Percentiles rank a stretch among this genome's conserved stretches.
Evolutionary conservation across 352 stramenopile genomes (phyloP).

Genomic region (Albugo laibachii): DNA sequence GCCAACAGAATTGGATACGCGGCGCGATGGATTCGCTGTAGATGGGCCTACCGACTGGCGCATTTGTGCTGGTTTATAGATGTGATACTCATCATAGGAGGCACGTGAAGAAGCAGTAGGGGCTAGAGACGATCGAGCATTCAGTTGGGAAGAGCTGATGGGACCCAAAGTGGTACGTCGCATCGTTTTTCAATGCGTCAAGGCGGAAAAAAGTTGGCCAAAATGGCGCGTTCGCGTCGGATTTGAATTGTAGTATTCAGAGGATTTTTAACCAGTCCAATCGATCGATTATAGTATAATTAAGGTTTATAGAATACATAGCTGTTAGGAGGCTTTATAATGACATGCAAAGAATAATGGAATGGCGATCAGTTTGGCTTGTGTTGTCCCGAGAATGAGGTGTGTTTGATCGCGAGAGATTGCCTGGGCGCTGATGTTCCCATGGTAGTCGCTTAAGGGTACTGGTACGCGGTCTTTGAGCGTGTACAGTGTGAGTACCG

Average conservation of each 20-base stretch:
- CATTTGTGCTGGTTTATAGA: constrained; percentile 15
- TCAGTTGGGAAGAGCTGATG: constrained; percentile 72
- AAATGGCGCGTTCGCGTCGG: too few relatives aligned
- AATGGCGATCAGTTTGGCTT: too few relatives aligned
- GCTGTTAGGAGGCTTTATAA: too few relatives aligned
- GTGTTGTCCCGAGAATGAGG: constrained; percentile 18
- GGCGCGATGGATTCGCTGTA: constrained; percentile 14
- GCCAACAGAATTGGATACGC: constrained; percentile 21
- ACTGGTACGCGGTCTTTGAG: constrained; percentile 26
- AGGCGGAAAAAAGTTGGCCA: too few relatives aligned
- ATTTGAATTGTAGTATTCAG: too few relatives aligned
- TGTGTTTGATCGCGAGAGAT: constrained; percentile 60
- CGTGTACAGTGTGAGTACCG: constrained; percentile 21
- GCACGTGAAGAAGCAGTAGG: constrained; percentile 21
- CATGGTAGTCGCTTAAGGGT: constrained; percentile 24
- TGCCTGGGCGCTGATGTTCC: constrained; percentile 32
- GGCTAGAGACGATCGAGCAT: constrained; percentile 23
- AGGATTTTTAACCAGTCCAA: too few relatives aligned
- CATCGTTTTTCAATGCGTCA: constrained; percentile 13
- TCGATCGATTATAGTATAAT: too few relatives aligned
- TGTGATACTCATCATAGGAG: constrained; percentile 19
- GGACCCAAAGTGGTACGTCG: constrained; percentile 67
- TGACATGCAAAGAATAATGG: too few relatives aligned
- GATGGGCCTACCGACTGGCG: constrained; percentile 40
- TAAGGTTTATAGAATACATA: too few relatives aligned